These are phyloP conservation scores for Mycena leptocephala DNA, from an alignment of 768 basidiomycete genomes.

Conservation along the genomic window DNA sequence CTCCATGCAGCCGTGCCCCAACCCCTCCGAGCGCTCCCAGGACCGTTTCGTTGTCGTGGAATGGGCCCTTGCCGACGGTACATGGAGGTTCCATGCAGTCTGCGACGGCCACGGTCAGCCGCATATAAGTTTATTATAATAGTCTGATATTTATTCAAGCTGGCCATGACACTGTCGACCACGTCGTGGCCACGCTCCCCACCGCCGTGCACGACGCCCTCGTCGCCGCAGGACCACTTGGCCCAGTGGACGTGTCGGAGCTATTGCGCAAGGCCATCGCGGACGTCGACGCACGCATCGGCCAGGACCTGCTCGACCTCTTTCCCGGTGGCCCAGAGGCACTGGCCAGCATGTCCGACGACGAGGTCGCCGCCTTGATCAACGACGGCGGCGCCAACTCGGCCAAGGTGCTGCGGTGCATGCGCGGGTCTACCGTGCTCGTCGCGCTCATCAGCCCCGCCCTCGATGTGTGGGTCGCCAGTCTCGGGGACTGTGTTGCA, in stretches of 20 bases:
- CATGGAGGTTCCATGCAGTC: conserved; percentile 63
- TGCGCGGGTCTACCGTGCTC: conserved; percentile 68
- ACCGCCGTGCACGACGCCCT: conserved; percentile 48
- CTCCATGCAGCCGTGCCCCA: conserved; percentile 64
- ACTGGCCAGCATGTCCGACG: conserved; percentile 53
- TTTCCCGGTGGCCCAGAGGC: conserved; percentile 56
- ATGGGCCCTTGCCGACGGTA: conserved; percentile 55
- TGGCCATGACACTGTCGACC: conserved; percentile 65
- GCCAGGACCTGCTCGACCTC: conserved; percentile 54
- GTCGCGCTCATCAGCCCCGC: conserved; percentile 63
- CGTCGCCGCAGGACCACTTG: conserved; percentile 16
- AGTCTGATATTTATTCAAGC: no score
- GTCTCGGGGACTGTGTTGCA: conserved; percentile 67
- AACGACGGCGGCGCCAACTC: conserved; percentile 58
- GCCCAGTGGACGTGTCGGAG: conserved; percentile 44
- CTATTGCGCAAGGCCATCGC: conserved; percentile 54
- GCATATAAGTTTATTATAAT: no score
- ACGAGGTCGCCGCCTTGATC: conserved; percentile 57
- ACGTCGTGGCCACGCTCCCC: conserved; percentile 53
- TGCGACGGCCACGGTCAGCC: conserved; percentile 74
- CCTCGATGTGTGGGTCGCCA: conserved; percentile 69
- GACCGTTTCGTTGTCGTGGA: conserved; percentile 62
- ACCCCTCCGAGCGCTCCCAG: conserved; percentile 58
- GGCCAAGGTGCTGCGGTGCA: conserved; percentile 58
- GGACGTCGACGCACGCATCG: conserved; percentile 57